A percentile compares a stretch with the other conserved stretches of the same genome.
Evolutionary conservation across 148 eudicot genomes (phyloP).

Genomic region (Rhododendron ovatum): DNA sequence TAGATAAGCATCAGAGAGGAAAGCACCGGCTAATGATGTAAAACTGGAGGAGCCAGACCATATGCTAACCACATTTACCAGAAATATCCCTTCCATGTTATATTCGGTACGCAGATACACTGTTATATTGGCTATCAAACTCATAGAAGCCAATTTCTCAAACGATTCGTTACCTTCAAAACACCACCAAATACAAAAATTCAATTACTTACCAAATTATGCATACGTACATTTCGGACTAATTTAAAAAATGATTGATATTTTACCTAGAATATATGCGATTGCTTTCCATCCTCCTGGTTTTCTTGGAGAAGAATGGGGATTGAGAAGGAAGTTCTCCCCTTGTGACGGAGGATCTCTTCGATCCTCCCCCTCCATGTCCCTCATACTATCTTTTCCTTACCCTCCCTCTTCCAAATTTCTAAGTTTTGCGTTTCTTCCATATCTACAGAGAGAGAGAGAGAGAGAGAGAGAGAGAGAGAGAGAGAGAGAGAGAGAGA

Average conservation of each 20-base stretch:
- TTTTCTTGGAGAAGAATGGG: neutral
- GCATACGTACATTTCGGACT: too few species aligned
- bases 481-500: neutral
- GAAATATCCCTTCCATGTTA: slow-evolving; percentile 36
- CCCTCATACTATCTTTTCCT: neutral
- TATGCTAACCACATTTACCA: slow-evolving; percentile 38
- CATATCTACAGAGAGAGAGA: neutral
- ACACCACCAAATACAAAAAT: neutral
- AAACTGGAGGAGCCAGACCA: slow-evolving; percentile 61
- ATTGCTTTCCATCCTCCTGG: slow-evolving; percentile 34
- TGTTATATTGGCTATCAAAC: slow-evolving; percentile 45
- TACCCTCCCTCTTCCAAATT: neutral
- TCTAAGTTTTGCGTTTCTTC: neutral
- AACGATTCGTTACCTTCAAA: slow-evolving; percentile 61
- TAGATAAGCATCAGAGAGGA: slow-evolving; percentile 56
- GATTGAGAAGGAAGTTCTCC: neutral
- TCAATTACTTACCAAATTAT: neutral
- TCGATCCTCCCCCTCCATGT: slow-evolving; percentile 2
- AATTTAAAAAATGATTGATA: neutral
- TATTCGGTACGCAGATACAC: slow-evolving; percentile 41
- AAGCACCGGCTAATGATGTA: slow-evolving; percentile 52
- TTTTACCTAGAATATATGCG: slow-evolving; percentile 26
- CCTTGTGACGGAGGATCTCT: neutral
- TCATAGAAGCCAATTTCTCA: slow-evolving; percentile 74
- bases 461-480: neutral